A percentile compares a stretch with the other conserved stretches of the same genome.
phyloP scores from a whole-genome alignment of 306 rosid genomes.

The Morella rubra region DNA sequence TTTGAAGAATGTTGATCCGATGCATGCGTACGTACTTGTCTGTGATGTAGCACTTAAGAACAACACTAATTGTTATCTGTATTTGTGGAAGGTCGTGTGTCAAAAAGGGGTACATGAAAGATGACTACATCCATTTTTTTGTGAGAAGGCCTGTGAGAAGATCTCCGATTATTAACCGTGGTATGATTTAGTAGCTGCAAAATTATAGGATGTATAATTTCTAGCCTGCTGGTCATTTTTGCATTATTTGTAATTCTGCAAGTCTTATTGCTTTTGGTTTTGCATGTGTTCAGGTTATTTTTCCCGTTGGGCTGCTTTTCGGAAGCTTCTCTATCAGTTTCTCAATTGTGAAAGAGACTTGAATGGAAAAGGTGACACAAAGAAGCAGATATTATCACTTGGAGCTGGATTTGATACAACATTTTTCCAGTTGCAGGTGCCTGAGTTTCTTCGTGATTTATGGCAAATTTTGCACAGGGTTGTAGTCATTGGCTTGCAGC shows the following conservation, averaged over 20 bases:
- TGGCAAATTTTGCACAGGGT: conserved; percentile 18
- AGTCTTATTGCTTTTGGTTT: conserved; percentile 6
- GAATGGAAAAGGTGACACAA: conserved; percentile 27
- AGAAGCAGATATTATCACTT: conserved; percentile 63
- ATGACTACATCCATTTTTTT: conserved; percentile 79
- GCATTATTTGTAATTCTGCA: conserved; percentile 12
- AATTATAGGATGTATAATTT: conserved; percentile 8
- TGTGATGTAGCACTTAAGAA: conserved; percentile 11
- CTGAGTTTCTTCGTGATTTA: conserved; percentile 31
- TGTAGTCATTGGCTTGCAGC: conserved; percentile 5
- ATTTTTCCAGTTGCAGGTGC: conserved; percentile 92
- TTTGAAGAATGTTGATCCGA: background rate
- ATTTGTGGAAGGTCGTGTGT: conserved; percentile 74
- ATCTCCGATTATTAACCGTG: conserved; percentile 94
- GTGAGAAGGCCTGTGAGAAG: conserved; percentile 86
- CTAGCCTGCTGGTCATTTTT: conserved; percentile 5
- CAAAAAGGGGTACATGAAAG: conserved; percentile 93
- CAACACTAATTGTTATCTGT: conserved; percentile 21
- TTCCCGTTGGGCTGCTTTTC: conserved; percentile 86
- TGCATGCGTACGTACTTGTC: background rate
- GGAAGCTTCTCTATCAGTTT: conserved; percentile 75
- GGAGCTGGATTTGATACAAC: conserved; percentile 96
- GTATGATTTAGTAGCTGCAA: conserved; percentile 39
- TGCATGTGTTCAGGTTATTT: conserved; percentile 62
- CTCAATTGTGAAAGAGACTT: conserved; percentile 50